Percentiles rank a stretch among this genome's conserved stretches.
Evolutionary conservation across 2,329 filamentous ascomycete genomes (phyloP).

Genomic region (Tolypocladium paradoxum): DNA sequence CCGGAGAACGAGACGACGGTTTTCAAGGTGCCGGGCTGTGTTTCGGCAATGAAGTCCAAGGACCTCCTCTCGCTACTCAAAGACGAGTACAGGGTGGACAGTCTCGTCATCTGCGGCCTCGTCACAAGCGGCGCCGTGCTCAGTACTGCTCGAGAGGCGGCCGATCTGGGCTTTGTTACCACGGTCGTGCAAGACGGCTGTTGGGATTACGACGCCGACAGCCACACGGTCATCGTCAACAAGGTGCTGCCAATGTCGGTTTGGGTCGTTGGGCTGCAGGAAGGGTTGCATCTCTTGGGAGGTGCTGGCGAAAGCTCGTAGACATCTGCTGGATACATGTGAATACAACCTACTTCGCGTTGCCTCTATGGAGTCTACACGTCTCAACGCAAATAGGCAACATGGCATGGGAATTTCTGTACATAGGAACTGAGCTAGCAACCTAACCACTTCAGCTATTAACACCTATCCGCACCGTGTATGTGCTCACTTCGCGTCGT

Average conservation of each 20-base stretch:
- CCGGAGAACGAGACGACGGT: slow-evolving; percentile 1
- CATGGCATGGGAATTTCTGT: too few species aligned
- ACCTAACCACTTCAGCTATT: too few species aligned
- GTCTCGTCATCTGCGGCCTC: slow-evolving; percentile 6
- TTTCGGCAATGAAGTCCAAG: slow-evolving; percentile 4
- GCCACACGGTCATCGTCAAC: slow-evolving; percentile 2
- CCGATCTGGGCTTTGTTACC: slow-evolving; percentile 7
- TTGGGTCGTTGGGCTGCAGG: not conserved
- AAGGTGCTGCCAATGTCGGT: slow-evolving; percentile 2
- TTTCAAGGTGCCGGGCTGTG: slow-evolving; percentile 2
- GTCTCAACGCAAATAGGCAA: too few species aligned
- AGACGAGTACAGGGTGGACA: slow-evolving; percentile 1
- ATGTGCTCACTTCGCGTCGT: too few species aligned
- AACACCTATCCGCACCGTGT: too few species aligned
- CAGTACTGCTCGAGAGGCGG: slow-evolving; percentile 6
- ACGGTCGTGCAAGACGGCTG: slow-evolving; percentile 6
- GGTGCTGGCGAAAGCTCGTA: not conserved
- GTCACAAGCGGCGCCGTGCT: slow-evolving; percentile 6
- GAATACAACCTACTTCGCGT: not conserved
- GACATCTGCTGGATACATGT: not conserved
- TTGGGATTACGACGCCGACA: slow-evolving; percentile 3
- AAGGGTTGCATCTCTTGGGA: not conserved
- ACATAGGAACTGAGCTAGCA: too few species aligned
- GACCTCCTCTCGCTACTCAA: slow-evolving; percentile 1
- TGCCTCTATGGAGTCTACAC: too few species aligned